Conservation (phyloP, 2,329 filamentous ascomycete species). For the Verticillium albo-atrum region DNA sequence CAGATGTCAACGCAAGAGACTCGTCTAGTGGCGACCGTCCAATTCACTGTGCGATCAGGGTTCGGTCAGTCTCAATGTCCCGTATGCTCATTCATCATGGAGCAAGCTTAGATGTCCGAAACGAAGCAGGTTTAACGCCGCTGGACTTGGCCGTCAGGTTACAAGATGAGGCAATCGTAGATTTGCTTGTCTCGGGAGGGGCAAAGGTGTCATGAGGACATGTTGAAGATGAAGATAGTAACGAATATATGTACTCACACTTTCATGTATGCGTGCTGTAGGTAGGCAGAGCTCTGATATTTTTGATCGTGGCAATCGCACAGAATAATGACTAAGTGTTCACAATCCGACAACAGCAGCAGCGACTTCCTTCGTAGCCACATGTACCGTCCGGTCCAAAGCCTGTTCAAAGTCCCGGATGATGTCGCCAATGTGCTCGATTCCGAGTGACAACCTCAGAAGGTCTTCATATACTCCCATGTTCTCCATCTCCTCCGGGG, state of each 20-base stretch:
- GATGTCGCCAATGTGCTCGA: slow-evolving; percentile 96
- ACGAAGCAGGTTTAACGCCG: background rate
- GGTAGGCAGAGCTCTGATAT: too few relatives aligned
- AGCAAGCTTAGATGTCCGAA: background rate
- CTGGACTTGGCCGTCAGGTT: background rate
- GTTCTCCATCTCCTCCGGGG: slow-evolving; percentile 70
- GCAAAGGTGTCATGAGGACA: background rate
- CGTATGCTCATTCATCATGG: background rate
- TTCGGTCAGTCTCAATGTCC: background rate
- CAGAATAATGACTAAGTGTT: too few relatives aligned
- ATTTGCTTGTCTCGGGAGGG: background rate
- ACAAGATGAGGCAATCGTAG: background rate
- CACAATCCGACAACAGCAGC: background rate
- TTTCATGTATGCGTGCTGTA: too few relatives aligned
- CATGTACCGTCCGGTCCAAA: slow-evolving; percentile 47
- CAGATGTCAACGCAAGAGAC: background rate
- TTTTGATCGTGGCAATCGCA: too few relatives aligned
- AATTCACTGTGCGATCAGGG: background rate
- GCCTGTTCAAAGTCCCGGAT: slow-evolving; percentile 93
- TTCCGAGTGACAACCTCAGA: slow-evolving; percentile 92
- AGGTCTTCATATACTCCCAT: slow-evolving; percentile 87
- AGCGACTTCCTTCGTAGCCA: background rate
- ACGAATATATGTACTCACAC: too few relatives aligned
- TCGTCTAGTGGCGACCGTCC: background rate
- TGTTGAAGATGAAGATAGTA: too few relatives aligned